Evolutionary conservation across 345 rosid species (phyloP), one percentile per base, ranked within the genome.

Genomic region (Zanthoxylum bungeanum): DNA sequence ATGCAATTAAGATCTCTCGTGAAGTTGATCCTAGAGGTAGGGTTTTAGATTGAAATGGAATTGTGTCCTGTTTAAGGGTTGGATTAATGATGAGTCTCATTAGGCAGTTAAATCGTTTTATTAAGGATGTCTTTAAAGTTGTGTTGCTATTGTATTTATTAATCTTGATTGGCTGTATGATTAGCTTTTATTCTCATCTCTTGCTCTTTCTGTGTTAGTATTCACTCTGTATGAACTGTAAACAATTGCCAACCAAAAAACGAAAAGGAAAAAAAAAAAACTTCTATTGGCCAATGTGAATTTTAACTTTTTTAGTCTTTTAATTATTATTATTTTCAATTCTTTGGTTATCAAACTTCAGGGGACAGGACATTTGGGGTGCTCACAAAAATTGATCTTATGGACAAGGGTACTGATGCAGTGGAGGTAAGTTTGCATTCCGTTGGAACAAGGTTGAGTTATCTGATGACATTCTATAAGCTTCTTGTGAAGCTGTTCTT

Each of bases 21-120:
- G 97, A 94, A 85, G 95, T 94, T 65, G 98, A 94, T 78, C 97
- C 98, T 46, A 94, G 79, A 88, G 98, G 97, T 90, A 75, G 73
- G 40, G 17, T 61, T 75, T 63, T n/a, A n/a, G n/a, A n/a, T n/a
- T n/a, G n/a, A n/a, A n/a, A n/a, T n/a, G n/a, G n/a, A n/a, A n/a
- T n/a, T n/a, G n/a, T n/a, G 12, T 28, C 60, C 2, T 55, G 39
- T 39, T 16, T 5, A 63, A 2, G 27, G 59, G 44, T 11, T 49
- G 36, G 64, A 34, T 21, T 51, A 50, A 28, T 62, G 33, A 62
- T 62, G 50, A 24, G 27, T 34, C 44, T 34, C 64, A n/a, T 1
- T 27, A 42, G 34, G 61, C 36, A 52, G 34, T 67, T 51, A 34
- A 8, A 17, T 36, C 36, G 14, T 9, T 52, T 25, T 19, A 36